Conservation (phyloP, 78 protist genomes). For the Dictyostelium brefeldianum region DNA sequence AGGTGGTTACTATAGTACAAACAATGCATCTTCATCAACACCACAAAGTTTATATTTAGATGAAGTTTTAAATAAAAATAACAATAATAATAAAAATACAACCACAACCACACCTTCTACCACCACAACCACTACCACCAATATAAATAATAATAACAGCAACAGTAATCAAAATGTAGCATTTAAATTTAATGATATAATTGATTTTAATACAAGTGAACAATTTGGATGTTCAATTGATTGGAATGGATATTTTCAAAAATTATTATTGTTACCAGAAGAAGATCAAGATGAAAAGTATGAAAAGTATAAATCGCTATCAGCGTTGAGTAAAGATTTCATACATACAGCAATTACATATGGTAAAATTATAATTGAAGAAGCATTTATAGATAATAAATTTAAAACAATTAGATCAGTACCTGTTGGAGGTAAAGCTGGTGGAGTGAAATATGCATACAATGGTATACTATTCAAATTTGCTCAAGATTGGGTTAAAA, state of each 20-base stretch:
- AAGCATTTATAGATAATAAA: constrained; percentile 53
- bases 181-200: constrained; percentile 10
- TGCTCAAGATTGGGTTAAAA: constrained; percentile 73
- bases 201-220: background rate
- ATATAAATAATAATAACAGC: background rate
- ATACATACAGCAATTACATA: constrained; percentile 77
- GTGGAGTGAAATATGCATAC: constrained; percentile 80
- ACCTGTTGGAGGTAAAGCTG: constrained; percentile 65
- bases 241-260: constrained; percentile 81
- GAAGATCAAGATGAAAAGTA: constrained; percentile 36
- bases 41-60: background rate
- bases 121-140: background rate
- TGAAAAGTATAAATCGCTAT: constrained; percentile 57
- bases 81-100: background rate
- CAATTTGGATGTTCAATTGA: constrained; percentile 67
- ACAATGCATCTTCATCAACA: background rate
- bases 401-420: constrained; percentile 65
- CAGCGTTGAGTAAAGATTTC: constrained; percentile 82
- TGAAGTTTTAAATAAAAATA: background rate
- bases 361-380: constrained; percentile 87
- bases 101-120: background rate
- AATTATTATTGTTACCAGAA: constrained; percentile 61
- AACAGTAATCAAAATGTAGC: background rate
- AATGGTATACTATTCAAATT: constrained; percentile 82
- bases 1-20: background rate